phyloP scores from a whole-genome alignment of 1,139 yeast genomes.

The Pichia sp. region DNA sequence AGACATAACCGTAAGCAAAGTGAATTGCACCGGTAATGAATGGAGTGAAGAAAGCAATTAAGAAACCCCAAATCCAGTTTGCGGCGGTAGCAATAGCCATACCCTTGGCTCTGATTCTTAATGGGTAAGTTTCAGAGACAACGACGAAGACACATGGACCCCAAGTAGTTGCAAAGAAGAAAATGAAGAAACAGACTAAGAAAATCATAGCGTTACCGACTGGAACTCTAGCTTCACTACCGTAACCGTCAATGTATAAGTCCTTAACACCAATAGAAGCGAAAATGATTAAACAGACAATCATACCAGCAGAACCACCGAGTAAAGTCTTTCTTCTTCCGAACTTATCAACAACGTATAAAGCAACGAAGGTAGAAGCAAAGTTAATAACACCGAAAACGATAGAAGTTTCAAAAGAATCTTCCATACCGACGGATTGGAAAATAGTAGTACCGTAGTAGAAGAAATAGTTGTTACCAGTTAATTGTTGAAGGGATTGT shows the following conservation, averaged over 20 bases:
- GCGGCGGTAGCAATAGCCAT: conserved; percentile 74
- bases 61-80: conserved; percentile 80
- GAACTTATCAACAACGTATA: conserved; percentile 63
- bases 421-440: conserved; percentile 70
- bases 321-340: conserved; percentile 71
- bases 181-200: conserved; percentile 74
- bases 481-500: conserved; percentile 72
- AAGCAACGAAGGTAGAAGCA: conserved; percentile 66
- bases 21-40: conserved; percentile 56
- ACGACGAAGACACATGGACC: conserved; percentile 83
- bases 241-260: conserved; percentile 55
- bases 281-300: conserved; percentile 60
- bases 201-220: conserved; percentile 79
- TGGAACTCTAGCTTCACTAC: conserved; percentile 37
- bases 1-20: conserved; percentile 71
- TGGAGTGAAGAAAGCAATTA: conserved; percentile 74
- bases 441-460: conserved; percentile 79
- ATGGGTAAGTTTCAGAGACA: conserved; percentile 76
- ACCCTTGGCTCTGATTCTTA: conserved; percentile 77
- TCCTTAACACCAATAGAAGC: conserved; percentile 67
- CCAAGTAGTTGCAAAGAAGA: conserved; percentile 86
- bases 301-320: conserved; percentile 64
- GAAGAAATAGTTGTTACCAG: conserved; percentile 82
- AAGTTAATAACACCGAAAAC: conserved; percentile 79
- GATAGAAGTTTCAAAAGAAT: conserved; percentile 75